Base-by-base conservation (phyloP, 2,329 filamentous ascomycete species). In the Aspergillus hiratsukae region DNA sequence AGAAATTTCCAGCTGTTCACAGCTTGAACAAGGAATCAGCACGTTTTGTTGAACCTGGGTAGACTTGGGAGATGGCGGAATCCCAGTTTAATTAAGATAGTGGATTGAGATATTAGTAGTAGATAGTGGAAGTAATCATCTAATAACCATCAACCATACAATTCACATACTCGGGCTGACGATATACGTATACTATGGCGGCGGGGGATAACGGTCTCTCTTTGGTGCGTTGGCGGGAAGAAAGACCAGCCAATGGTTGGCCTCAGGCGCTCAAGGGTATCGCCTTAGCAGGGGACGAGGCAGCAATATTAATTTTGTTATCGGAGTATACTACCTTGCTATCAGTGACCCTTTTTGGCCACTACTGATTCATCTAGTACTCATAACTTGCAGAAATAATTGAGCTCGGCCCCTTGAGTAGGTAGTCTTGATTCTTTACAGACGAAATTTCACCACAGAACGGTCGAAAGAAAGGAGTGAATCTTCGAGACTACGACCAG, bases 191-290 rank as follows among this genome's bases (percentile, higher is more conserved):
- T 17, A 37, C 31, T 17, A 37, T 37, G 31, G 14, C 31, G 23
- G 23, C 5, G 14, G 19, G n/a, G 21, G n/a, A 45, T 45, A n/a
- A n/a, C 8, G 41, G 2, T 23, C 31, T 35, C 35, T 48, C n/a
- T 21, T 45, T 19, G 41, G 21, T 45, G 31, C 28, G 14, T 29
- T 51, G 48, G 53, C 49, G 53, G 53, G 37, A 51, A 45, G 51
- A 51, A 49, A 25, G 29, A 51, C 53, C 53, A 41, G 35, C 50
- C 35, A 52, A 40, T 52, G 10, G 4, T 45, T 23, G 19, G 41
- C 21, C 10, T 45, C 41, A 45, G 41, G 21, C 21, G 41, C 8
- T 45, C 41, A 23, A 19, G 41, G 21, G 21, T 19, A 21, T 21
- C 19, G 21, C 14, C 31, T 37, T 37, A 37, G 14, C 6, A 37